Evolutionary conservation across 164 flowering plant species (phyloP).

Genomic region (Dillenia suffruticosa): DNA sequence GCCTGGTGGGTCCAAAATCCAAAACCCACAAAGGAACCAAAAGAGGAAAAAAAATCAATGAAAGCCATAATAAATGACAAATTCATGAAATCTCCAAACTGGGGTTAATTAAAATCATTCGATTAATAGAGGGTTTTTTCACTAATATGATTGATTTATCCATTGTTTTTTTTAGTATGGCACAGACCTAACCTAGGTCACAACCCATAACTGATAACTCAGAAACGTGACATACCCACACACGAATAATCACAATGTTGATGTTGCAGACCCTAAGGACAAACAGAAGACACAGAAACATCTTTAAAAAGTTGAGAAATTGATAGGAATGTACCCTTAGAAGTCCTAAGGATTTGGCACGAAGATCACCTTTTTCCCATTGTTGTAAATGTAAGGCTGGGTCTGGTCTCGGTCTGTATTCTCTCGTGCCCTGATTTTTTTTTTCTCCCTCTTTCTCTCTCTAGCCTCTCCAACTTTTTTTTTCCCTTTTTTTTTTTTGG

Average conservation of each 20-base stretch:
- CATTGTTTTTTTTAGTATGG: neutral
- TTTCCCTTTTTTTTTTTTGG: too few relatives aligned
- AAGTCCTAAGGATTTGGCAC: constrained; percentile 3
- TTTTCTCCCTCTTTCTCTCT: too few relatives aligned
- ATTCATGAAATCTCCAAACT: constrained; percentile 1
- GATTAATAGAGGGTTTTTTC: constrained; percentile 1
- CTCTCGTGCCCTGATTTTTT: too few relatives aligned
- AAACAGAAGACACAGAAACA: too few relatives aligned
- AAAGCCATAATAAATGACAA: too few relatives aligned
- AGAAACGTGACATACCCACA: too few relatives aligned
- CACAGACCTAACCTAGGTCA: neutral
- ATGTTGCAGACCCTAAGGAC: too few relatives aligned
- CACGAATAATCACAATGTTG: too few relatives aligned
- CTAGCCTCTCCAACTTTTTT: too few relatives aligned
- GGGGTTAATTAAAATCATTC: neutral
- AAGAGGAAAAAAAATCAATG: neutral
- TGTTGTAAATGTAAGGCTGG: constrained; percentile 2
- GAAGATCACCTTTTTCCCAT: constrained; percentile 11
- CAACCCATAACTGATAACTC: neutral
- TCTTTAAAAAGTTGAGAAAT: too few relatives aligned
- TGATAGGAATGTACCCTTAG: constrained; percentile 14
- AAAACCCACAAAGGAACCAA: neutral
- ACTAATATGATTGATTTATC: neutral
- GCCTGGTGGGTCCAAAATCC: neutral
- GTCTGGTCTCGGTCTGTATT: too few relatives aligned